These are phyloP conservation scores for Pythium phragmitis DNA, from an alignment of 352 stramenopile genomes.

Conservation along the genomic window DNA sequence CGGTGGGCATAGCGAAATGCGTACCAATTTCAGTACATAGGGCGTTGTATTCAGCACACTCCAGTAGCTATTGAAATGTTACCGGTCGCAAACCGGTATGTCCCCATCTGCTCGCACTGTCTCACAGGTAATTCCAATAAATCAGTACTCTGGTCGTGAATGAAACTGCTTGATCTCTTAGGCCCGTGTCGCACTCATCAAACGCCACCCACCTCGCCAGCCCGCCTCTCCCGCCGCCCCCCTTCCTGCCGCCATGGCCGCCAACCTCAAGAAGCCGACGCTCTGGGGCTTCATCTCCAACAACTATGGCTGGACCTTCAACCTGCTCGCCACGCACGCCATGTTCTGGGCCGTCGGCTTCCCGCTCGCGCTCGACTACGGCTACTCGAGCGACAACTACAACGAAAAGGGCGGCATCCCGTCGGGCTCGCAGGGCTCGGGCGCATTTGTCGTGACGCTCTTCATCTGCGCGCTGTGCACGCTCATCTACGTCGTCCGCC, in stretches of 20 bases:
- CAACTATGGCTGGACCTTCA: conserved; percentile 87
- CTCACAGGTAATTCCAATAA: no score
- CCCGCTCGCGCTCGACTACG: conserved; percentile 70
- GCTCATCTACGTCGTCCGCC: conserved; percentile 52
- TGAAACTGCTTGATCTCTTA: no score
- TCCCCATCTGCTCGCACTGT: no score
- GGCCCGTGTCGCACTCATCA: no score
- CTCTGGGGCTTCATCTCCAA: conserved; percentile 61
- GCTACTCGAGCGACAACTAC: conserved; percentile 78
- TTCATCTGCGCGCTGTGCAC: conserved; percentile 77
- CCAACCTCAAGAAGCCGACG: conserved; percentile 27
- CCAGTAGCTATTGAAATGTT: no score
- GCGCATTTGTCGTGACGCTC: conserved; percentile 79
- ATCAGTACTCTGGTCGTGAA: no score
- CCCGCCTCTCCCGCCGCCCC: no score
- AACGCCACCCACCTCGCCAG: no score
- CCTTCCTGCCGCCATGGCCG: conserved; percentile 1
- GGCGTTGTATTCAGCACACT: no score
- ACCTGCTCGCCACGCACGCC: conserved; percentile 74
- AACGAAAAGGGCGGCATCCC: conserved; percentile 73
- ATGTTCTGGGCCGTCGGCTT: conserved; percentile 86
- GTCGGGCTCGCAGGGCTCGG: conserved; percentile 72
- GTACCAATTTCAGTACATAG: no score
- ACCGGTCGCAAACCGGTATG: no score
- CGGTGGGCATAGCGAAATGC: no score